These are phyloP conservation scores for Ogataea wickerhamii DNA, from an alignment of 805 yeast genomes.

Conservation along the genomic window DNA sequence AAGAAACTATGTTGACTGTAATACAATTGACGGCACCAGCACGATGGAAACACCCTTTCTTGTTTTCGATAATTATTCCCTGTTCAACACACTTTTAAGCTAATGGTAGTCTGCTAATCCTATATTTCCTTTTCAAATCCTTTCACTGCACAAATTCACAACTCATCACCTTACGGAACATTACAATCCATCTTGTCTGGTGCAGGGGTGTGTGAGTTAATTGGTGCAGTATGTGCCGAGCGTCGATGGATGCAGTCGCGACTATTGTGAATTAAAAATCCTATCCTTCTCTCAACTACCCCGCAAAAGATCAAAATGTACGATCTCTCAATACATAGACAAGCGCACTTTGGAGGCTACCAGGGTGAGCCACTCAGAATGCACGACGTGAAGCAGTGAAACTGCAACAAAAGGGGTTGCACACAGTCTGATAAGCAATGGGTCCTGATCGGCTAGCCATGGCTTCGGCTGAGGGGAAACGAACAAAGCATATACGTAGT, in stretches of 20 bases:
- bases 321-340: background rate
- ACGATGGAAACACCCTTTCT: no score
- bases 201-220: conserved; percentile 8
- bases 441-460: conserved; percentile 14
- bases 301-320: no score
- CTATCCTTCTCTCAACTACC: no score
- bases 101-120: no score
- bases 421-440: conserved; percentile 8
- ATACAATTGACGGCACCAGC: no score
- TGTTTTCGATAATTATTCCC: no score
- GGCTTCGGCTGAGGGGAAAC: conserved; percentile 11
- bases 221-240: no score
- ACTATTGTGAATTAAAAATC: no score
- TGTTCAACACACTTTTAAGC: no score
- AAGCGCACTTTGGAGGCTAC: conserved; percentile 4
- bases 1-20: no score
- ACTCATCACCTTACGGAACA: conserved; percentile 8
- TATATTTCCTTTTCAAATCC: background rate
- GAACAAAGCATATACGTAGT: conserved; percentile 12
- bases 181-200: conserved; percentile 10
- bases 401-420: conserved; percentile 15
- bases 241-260: no score
- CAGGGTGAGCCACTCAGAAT: conserved; percentile 12
- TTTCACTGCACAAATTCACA: background rate
- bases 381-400: conserved; percentile 14